Percentiles rank a stretch among this genome's conserved stretches.
Conservation (phyloP, 805 yeast genomes). For the Priceomyces melissophilus region DNA sequence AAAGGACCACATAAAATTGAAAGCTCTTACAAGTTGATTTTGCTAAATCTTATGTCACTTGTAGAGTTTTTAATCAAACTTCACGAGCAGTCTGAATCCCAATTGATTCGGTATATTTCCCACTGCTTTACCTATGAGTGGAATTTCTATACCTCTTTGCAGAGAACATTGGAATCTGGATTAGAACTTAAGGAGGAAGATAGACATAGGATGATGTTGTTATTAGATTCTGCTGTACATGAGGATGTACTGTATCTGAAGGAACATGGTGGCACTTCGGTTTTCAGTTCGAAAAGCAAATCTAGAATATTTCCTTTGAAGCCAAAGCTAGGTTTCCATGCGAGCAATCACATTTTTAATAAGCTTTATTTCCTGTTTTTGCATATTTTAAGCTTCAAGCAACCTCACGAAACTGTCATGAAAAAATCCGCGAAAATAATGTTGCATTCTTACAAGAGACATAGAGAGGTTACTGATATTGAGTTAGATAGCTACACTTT, state of each 20-base stretch:
- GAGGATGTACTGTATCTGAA: neutral
- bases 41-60: constrained; percentile 14
- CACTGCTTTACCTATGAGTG: constrained; percentile 19
- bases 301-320: neutral
- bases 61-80: constrained; percentile 14
- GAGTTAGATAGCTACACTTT: constrained; percentile 15
- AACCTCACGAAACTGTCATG: neutral
- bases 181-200: constrained; percentile 14
- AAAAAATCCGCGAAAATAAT: constrained; percentile 18
- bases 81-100: constrained; percentile 15
- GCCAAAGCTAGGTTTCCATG: constrained; percentile 11
- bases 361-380: constrained; percentile 20
- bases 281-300: constrained; percentile 14
- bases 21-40: constrained; percentile 15
- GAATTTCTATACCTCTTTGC: constrained; percentile 13
- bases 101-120: constrained; percentile 14
- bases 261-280: constrained; percentile 13
- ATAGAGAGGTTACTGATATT: constrained; percentile 13
- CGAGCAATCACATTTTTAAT: constrained; percentile 16
- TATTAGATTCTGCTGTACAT: constrained; percentile 17
- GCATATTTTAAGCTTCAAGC: constrained; percentile 18
- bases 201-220: constrained; percentile 17
- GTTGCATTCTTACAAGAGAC: constrained; percentile 19
- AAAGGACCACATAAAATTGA: constrained; percentile 14
- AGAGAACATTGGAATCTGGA: constrained; percentile 13